A percentile compares a stretch with the other conserved stretches of the same genome.
Evolutionary conservation across 495 filamentous ascomycete genomes (phyloP).

Genomic region (Hypoxylon cercidicola): DNA sequence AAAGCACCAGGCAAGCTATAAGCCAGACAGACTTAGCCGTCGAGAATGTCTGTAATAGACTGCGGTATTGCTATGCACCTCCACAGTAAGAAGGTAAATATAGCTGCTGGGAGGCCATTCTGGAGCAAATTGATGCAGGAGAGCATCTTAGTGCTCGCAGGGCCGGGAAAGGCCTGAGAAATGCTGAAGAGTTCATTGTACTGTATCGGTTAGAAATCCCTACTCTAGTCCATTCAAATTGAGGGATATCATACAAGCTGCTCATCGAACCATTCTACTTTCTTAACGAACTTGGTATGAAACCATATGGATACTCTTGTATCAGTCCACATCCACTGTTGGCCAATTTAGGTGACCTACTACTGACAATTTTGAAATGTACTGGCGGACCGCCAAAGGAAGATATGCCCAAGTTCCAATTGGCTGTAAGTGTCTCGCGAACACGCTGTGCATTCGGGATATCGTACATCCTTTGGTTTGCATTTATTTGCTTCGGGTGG

Average conservation of each 20-base stretch:
- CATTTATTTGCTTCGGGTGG: not conserved
- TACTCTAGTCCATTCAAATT: not conserved
- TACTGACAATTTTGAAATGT: conserved; percentile 71
- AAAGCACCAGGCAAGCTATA: conserved; percentile 76
- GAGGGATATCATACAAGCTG: conserved; percentile 62
- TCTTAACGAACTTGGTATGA: conserved; percentile 72
- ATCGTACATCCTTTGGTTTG: not conserved
- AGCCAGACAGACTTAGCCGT: not conserved
- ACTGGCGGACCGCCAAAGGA: conserved; percentile 78
- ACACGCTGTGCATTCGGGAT: not conserved
- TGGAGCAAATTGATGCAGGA: conserved; percentile 78
- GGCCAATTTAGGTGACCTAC: not conserved
- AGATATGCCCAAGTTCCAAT: conserved; percentile 77
- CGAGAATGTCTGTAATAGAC: not conserved
- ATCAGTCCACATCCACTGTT: not conserved
- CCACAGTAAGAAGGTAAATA: conserved; percentile 77
- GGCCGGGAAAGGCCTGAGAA: conserved; percentile 79
- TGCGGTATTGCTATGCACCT: conserved; percentile 53
- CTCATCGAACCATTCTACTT: conserved; percentile 78
- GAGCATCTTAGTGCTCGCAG: conserved; percentile 81
- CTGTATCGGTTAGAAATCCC: conserved; percentile 48
- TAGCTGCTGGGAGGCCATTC: conserved; percentile 68
- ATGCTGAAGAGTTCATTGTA: conserved; percentile 88
- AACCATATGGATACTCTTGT: conserved; percentile 48
- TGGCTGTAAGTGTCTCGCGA: conserved; percentile 48